Evolutionary conservation across 768 basidiomycete genomes (phyloP).

Genomic region (Cystobasidium tubakii): DNA sequence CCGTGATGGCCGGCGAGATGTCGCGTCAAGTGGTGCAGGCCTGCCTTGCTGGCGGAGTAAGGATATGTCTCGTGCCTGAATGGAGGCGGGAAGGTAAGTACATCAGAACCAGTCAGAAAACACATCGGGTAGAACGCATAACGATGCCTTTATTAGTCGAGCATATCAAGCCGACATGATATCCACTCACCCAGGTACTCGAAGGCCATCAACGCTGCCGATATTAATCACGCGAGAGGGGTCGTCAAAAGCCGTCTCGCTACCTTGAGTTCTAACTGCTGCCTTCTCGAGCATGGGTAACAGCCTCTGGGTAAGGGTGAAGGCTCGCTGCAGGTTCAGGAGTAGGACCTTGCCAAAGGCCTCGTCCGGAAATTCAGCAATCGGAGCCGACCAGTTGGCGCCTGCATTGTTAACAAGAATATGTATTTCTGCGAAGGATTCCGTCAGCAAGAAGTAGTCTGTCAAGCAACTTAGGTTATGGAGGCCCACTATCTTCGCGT

Average conservation of each 20-base stretch:
- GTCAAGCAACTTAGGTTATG: neutral
- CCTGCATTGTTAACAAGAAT: conserved; percentile 47
- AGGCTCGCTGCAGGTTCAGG: conserved; percentile 59
- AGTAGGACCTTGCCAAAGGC: conserved; percentile 62
- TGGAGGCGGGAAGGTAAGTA: no score
- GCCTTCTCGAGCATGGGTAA: conserved; percentile 56
- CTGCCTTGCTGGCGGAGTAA: conserved; percentile 63
- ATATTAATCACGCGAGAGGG: conserved; percentile 62
- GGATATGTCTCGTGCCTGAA: conserved; percentile 62
- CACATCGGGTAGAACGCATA: no score
- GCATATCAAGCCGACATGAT: no score
- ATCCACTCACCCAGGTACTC: conserved; percentile 39
- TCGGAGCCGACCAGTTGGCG: conserved; percentile 41
- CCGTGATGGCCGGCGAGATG: conserved; percentile 60
- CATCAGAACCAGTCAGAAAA: no score
- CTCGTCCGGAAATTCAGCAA: conserved; percentile 53
- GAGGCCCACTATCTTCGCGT: conserved; percentile 53
- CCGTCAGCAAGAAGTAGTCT: conserved; percentile 43
- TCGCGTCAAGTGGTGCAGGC: conserved; percentile 55
- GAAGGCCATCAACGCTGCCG: conserved; percentile 42
- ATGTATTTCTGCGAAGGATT: conserved; percentile 30
- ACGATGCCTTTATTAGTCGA: no score
- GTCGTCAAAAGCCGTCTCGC: conserved; percentile 37
- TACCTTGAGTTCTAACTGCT: conserved; percentile 10
- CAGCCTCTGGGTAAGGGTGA: conserved; percentile 61